Evolutionary conservation across 495 filamentous ascomycete genomes (phyloP).

Genomic region (Neurospora sp.): DNA sequence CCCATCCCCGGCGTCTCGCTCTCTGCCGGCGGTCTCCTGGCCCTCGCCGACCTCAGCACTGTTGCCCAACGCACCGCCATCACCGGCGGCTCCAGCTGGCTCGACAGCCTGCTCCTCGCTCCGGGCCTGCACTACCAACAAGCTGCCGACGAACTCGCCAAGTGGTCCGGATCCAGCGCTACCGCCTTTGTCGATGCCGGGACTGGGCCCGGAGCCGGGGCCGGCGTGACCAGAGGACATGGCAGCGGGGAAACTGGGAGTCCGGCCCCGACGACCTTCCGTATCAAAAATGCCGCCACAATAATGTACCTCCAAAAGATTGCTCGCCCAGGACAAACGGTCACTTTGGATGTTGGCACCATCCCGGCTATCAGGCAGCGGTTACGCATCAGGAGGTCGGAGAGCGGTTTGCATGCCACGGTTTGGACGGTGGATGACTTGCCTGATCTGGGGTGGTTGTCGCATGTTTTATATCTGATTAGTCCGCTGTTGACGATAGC

Average conservation of each 20-base stretch:
- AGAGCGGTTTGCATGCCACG: conserved; percentile 18
- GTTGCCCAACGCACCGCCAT: conserved; percentile 44
- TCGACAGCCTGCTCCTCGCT: conserved; percentile 46
- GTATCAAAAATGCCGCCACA: conserved; percentile 45
- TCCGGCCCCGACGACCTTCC: conserved; percentile 25
- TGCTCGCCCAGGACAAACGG: conserved; percentile 32
- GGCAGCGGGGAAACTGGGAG: not conserved
- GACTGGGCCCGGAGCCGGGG: conserved; percentile 12
- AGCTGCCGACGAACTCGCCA: conserved; percentile 35
- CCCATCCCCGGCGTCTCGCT: conserved; percentile 31
- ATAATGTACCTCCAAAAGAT: conserved; percentile 39
- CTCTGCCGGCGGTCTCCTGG: conserved; percentile 41
- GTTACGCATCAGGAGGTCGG: conserved; percentile 7
- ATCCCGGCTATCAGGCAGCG: conserved; percentile 8
- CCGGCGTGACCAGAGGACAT: conserved; percentile 13
- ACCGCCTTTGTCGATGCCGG: conserved; percentile 11
- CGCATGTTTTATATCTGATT: conserved; percentile 35
- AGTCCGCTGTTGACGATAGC: conserved; percentile 33
- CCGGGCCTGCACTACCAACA: conserved; percentile 54
- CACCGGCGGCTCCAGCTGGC: conserved; percentile 39
- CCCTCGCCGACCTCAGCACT: conserved; percentile 46
- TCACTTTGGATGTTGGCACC: conserved; percentile 36
- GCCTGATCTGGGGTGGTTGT: conserved; percentile 26
- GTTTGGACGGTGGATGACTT: conserved; percentile 22
- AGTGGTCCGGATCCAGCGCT: conserved; percentile 10